Evolutionary conservation across 305 asterid genomes (phyloP).

Genomic region (Fraxinus platypoda): DNA sequence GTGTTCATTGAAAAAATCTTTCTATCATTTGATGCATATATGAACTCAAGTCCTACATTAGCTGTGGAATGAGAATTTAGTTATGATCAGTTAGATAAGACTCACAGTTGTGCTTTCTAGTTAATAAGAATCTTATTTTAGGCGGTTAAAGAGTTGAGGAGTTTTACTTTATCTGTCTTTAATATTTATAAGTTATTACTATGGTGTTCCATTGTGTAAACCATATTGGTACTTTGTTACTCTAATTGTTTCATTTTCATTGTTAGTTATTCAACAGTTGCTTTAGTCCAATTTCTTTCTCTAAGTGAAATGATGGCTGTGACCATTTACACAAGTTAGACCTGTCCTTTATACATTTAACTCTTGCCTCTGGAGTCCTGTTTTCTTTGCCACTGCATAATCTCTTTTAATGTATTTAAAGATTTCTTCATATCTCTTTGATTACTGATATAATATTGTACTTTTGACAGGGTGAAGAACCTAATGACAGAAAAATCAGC

Average conservation of each 20-base stretch:
- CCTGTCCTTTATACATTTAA: not conserved
- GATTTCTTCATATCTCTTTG: conserved; percentile 5
- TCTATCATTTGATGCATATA: not conserved
- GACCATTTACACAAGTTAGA: not conserved
- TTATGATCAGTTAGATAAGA: not conserved
- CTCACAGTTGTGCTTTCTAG: not conserved
- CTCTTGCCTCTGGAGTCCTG: not conserved
- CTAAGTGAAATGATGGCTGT: not conserved
- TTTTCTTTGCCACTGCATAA: not conserved
- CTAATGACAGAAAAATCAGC: conserved; percentile 66
- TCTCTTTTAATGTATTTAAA: not conserved
- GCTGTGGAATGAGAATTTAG: not conserved
- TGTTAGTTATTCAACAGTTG: not conserved
- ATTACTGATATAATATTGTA: conserved; percentile 21
- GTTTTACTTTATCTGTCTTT: not conserved
- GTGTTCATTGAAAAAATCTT: not conserved
- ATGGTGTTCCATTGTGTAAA: not conserved
- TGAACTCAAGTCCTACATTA: not conserved
- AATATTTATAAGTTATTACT: not conserved
- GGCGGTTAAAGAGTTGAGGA: not conserved
- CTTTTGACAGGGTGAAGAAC: conserved; percentile 63
- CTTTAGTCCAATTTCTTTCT: not conserved
- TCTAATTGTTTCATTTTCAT: not conserved
- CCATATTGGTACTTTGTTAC: not conserved
- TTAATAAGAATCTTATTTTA: not conserved